A percentile compares a stretch with the other conserved stretches of the same genome.
Evolutionary conservation across 2,329 filamentous ascomycete genomes (phyloP).

Genomic region (Talaromyces verruculosus): DNA sequence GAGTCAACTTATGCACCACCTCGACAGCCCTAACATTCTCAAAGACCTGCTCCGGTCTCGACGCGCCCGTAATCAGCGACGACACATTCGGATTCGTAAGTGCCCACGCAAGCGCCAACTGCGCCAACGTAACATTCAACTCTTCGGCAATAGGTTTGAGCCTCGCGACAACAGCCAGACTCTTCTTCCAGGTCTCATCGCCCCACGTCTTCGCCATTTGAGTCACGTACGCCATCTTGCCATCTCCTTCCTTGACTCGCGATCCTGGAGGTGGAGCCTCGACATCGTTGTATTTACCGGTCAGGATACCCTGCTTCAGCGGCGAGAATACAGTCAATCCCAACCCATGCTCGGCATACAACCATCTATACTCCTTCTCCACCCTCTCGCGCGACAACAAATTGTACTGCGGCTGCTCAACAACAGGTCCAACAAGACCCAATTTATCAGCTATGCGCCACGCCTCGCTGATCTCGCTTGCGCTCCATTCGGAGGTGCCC

Average conservation of each 20-base stretch:
- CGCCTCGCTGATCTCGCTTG: constrained; percentile 64
- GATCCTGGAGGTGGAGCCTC: constrained; percentile 48
- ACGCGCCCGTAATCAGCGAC: constrained; percentile 46
- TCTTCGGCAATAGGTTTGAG: constrained; percentile 58
- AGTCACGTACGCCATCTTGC: constrained; percentile 59
- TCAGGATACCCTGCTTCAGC: constrained; percentile 60
- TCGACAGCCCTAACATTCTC: constrained; percentile 41
- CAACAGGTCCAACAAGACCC: constrained; percentile 61
- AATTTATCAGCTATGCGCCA: constrained; percentile 62
- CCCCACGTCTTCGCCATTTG: constrained; percentile 44
- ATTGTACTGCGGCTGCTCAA: constrained; percentile 69
- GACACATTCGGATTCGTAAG: constrained; percentile 59
- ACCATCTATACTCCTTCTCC: constrained; percentile 61
- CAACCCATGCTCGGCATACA: constrained; percentile 61
- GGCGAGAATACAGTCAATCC: constrained; percentile 66
- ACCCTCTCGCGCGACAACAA: constrained; percentile 62
- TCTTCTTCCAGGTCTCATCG: constrained; percentile 37
- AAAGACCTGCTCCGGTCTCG: constrained; percentile 45
- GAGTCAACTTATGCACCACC: constrained; percentile 21
- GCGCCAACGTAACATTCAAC: constrained; percentile 60
- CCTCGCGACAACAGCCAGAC: constrained; percentile 45
- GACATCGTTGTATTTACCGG: constrained; percentile 60
- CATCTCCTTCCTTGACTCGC: constrained; percentile 57
- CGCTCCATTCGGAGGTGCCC: constrained; percentile 68
- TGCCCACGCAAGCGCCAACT: constrained; percentile 60